A percentile compares a stretch with the other conserved stretches of the same genome.
Conservation (phyloP, 2,329 filamentous ascomycete genomes). For the Colletotrichum musae region DNA sequence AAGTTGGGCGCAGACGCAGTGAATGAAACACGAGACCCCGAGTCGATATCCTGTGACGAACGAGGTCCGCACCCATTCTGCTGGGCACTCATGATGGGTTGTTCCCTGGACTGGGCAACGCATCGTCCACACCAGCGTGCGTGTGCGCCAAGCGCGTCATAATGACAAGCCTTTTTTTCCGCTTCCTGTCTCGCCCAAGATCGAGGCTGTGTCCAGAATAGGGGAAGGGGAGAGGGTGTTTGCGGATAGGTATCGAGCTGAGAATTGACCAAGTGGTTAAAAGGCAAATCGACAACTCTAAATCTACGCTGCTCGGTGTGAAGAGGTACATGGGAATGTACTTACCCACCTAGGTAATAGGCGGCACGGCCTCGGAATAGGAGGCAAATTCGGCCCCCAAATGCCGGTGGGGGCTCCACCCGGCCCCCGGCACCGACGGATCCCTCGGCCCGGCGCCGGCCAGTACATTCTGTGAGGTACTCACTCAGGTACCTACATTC, state of each 20-base stretch:
- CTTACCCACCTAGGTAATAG: no score
- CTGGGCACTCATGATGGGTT: constrained; percentile 9
- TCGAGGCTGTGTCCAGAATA: constrained; percentile 19
- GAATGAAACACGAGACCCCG: constrained; percentile 36
- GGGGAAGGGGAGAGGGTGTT: constrained; percentile 1
- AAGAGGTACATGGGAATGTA: no score
- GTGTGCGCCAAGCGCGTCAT: constrained; percentile 6
- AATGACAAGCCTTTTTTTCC: neutral
- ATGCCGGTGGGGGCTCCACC: constrained; percentile 1
- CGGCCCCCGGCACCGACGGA: constrained; percentile 23
- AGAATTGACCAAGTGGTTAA: neutral
- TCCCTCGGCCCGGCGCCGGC: constrained; percentile 21
- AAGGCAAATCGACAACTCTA: constrained; percentile 29
- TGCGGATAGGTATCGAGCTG: neutral
- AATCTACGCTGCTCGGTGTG: neutral
- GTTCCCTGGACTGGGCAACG: constrained; percentile 12
- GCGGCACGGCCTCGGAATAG: no score
- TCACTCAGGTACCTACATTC: no score
- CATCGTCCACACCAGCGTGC: constrained; percentile 23
- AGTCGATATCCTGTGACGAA: constrained; percentile 21
- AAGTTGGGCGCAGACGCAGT: neutral
- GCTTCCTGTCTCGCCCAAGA: neutral
- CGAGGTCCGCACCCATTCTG: constrained; percentile 7
- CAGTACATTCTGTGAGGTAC: no score
- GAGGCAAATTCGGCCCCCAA: constrained; percentile 28